These are phyloP conservation scores for Agaricales sp. DNA, from an alignment of 1,284 basidiomycete species.

Conservation along the genomic window DNA sequence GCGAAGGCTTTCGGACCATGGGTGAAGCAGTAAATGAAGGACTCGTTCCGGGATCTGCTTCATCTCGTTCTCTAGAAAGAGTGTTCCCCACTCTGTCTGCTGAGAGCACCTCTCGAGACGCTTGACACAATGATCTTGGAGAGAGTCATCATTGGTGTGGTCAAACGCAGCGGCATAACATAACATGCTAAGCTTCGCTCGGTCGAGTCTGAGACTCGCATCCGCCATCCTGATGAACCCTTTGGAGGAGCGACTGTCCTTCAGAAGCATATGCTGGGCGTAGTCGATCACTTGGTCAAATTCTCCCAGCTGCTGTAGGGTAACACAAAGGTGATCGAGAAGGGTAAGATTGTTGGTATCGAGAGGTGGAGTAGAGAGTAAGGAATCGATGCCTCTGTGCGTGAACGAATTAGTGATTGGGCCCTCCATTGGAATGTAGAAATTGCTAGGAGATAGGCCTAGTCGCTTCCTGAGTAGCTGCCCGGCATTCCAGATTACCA, in stretches of 20 bases:
- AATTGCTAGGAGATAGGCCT: constrained; percentile 39
- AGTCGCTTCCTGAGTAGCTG: constrained; percentile 36
- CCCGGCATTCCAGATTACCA: constrained; percentile 46
- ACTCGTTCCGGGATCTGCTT: constrained; percentile 25
- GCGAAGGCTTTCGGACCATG: constrained; percentile 32
- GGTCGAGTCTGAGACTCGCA: constrained; percentile 22
- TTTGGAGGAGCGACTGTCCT: constrained; percentile 26
- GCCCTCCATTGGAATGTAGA: constrained; percentile 40
- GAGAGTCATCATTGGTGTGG: constrained; percentile 21
- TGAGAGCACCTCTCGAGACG: constrained; percentile 31
- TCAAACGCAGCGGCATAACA: constrained; percentile 37
- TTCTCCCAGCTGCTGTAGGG: constrained; percentile 27
- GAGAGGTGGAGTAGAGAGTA: constrained; percentile 25
- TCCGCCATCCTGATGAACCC: constrained; percentile 44
- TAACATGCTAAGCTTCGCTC: constrained; percentile 42
- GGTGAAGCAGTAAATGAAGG: constrained; percentile 20
- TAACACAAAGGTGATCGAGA: constrained; percentile 40
- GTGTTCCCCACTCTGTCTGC: constrained; percentile 41
- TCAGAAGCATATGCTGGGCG: constrained; percentile 21
- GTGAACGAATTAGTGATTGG: constrained; percentile 29
- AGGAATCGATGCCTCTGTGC: constrained; percentile 34
- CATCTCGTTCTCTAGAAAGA: constrained; percentile 31
- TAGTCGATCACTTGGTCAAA: constrained; percentile 25
- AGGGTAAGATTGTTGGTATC: constrained; percentile 21
- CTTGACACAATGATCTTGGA: constrained; percentile 31